Percentiles rank a stretch among this genome's conserved stretches.
phyloP scores from a whole-genome alignment of 345 rosid species.

The Mangifera indica region DNA sequence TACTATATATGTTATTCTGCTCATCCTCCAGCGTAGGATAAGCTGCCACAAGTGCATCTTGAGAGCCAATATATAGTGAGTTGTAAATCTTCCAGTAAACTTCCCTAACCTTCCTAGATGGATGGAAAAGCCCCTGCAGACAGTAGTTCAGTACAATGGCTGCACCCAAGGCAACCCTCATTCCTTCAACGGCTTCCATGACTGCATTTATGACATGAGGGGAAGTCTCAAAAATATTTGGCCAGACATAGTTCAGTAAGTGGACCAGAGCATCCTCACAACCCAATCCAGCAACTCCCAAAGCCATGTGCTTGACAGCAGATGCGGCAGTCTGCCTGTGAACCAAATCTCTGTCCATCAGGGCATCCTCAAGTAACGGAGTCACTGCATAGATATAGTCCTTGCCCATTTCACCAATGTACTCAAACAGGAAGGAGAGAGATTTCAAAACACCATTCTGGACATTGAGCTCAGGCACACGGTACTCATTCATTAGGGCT shows the following conservation, averaged over 20 bases:
- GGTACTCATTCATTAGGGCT: conserved; percentile 96
- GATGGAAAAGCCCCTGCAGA: conserved; percentile 97
- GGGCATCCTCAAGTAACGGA: conserved; percentile 96
- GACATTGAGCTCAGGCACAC: conserved; percentile 96
- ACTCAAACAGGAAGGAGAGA: conserved; percentile 90
- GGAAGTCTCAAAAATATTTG: conserved; percentile 96
- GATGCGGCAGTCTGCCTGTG: conserved; percentile 99
- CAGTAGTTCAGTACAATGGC: conserved; percentile 88
- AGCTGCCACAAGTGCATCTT: conserved; percentile 92
- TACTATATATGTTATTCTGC: conserved; percentile 69
- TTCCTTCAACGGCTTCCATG: conserved; percentile 98
- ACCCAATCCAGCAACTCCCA: conserved; percentile 97
- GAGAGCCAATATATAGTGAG: conserved; percentile 88
- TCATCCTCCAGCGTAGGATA: conserved; percentile 83
- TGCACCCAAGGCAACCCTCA: conserved; percentile 93
- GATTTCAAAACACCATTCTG: conserved; percentile 98
- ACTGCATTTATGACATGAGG: conserved; percentile 97
- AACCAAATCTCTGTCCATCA: conserved; percentile 95
- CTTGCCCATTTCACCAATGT: conserved; percentile 99
- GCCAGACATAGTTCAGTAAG: conserved; percentile 94
- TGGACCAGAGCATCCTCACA: conserved; percentile 95
- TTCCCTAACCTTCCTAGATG: conserved; percentile 95
- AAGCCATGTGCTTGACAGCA: conserved; percentile 96
- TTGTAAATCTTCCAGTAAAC: conserved; percentile 99
- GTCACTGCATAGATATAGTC: conserved; percentile 98